Evolutionary conservation across 164 flowering plant genomes (phyloP), one percentile per base, ranked within the genome.

Genomic region (Santalum album): DNA sequence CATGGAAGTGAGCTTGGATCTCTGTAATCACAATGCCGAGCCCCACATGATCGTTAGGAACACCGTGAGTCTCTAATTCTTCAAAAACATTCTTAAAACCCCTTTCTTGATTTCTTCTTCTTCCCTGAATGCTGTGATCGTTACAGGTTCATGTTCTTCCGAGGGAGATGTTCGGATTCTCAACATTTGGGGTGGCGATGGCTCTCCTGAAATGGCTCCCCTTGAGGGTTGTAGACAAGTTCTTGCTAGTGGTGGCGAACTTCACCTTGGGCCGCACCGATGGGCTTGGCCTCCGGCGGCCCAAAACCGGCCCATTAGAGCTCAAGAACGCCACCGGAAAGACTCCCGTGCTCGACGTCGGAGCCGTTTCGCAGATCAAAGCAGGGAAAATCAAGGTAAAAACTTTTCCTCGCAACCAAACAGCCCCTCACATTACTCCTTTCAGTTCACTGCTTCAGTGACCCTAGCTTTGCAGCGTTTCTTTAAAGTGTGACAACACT

Each of bases 1-100:
- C 22, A 94, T 94, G 99, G 97, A 94, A 69, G 95, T 90, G 5
- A 80, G 97, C 61, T 72, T 90, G 54, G 99, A 94, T 63, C 91
- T 94, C 17, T 85, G 86, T 50, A 69, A 77, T 36, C 62, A 90
- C 71, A 84, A 78, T 73, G 97, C 99, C 0, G 65, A n/a, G n/a
- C 96, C 97, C 40, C 73, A 77, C 43, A 75, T 94, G 86, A 96
- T 94, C 10, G 95, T 75, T 56, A 78, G 99, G 68, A 89, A 78
- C 78, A 68, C 87, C 36, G 97, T 89, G 74, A 79, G 92, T 73
- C 12, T 1, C 1, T 7, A 0, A 16, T 25, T 22, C 27, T n/a
- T n/a, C n/a, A n/a, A n/a, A n/a, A n/a, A n/a, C n/a, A n/a, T n/a
- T 29, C 45, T 24, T 44, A 17, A 17, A 2, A 11, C 2, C 12